A percentile compares a stretch with the other conserved stretches of the same genome.
Evolutionary conservation across 768 basidiomycete genomes (phyloP).

Genomic region (Mrakia gelida): DNA sequence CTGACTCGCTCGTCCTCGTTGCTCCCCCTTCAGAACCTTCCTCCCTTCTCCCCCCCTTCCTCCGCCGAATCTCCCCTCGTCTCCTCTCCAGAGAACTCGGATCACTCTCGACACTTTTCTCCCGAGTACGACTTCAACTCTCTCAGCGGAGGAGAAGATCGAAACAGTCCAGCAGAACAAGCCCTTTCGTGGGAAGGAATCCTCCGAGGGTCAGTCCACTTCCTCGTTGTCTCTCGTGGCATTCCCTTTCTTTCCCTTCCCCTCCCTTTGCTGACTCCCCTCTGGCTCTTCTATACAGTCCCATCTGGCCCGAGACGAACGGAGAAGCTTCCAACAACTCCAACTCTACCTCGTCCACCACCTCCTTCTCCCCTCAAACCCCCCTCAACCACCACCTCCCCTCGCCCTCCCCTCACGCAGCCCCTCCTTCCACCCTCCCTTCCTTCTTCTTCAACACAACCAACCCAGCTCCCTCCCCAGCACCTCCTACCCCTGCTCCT

Average conservation of each 20-base stretch:
- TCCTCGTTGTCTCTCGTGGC: neutral
- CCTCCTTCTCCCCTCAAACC: neutral
- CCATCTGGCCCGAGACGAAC: neutral
- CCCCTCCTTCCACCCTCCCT: neutral
- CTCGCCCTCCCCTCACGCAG: neutral
- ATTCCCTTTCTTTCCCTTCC: neutral
- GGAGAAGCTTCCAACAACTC: neutral
- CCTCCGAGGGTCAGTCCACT: neutral
- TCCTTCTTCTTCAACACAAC: neutral
- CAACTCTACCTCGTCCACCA: neutral
- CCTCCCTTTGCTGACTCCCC: neutral
- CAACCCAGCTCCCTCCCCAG: neutral
- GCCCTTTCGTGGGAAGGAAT: conserved; percentile 17
- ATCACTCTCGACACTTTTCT: neutral
- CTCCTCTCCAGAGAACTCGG: conserved; percentile 1
- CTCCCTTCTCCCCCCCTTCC: neutral
- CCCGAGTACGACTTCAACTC: conserved; percentile 5
- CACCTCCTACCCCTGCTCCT: neutral
- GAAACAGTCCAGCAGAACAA: neutral
- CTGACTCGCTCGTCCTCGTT: neutral
- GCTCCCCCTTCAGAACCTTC: neutral
- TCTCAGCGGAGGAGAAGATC: neutral
- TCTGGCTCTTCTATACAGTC: neutral
- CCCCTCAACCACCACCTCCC: neutral
- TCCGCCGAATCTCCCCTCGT: conserved; percentile 6